Base-by-base conservation (phyloP, 148 eudicot genomes). In the Rhododendron mucronatum region DNA sequence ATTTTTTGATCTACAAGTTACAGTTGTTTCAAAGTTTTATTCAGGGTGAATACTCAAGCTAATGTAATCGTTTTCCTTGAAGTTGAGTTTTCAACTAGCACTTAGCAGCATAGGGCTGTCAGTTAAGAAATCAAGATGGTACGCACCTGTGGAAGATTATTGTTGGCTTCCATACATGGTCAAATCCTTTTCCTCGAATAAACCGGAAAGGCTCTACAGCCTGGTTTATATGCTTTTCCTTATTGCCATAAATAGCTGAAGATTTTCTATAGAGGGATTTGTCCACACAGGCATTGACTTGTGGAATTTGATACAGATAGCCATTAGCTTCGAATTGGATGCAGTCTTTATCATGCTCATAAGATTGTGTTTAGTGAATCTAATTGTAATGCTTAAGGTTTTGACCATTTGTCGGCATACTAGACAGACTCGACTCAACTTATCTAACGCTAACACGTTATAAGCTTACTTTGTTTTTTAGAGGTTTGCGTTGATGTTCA, bases 171-270 rank as follows among this genome's bases (percentile, higher is more conserved):
- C 16, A 5, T 50, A 80, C 63, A 5, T 80, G 23, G 11, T 80
- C 20, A 5, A 5, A 48, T 18, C 45, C n/a, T 7, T 55, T 16
- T 16, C 12, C 67, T 33, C 33, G 1, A n/a, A 48, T 5, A 47
- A 48, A 50, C 21, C 7, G 23, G 21, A 8, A 81, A 81, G 44
- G 57, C 23, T 35, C n/a, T 59, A 21, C 16, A 41, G 85, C 74
- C 85, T 83, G 50, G 39, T 83, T 16, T 23, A 63, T 82, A 23
- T 82, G 74, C 10, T 44, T 63, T 82, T 82, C 23, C n/a, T 39
- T 33, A 21, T 37, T 37, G n/a, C 73, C 10, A 8, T 37, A 57
- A 4, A 59, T 20, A 12, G 48, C 67, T 23, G 74, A 33, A 37
- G n/a, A 82, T 57, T 15, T 55, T 53, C 37, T 50, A 50, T 44